Percentiles rank a stretch among this genome's conserved stretches.
Evolutionary conservation across 768 basidiomycete genomes (phyloP).

Genomic region (Leucocoprinus sp.): DNA sequence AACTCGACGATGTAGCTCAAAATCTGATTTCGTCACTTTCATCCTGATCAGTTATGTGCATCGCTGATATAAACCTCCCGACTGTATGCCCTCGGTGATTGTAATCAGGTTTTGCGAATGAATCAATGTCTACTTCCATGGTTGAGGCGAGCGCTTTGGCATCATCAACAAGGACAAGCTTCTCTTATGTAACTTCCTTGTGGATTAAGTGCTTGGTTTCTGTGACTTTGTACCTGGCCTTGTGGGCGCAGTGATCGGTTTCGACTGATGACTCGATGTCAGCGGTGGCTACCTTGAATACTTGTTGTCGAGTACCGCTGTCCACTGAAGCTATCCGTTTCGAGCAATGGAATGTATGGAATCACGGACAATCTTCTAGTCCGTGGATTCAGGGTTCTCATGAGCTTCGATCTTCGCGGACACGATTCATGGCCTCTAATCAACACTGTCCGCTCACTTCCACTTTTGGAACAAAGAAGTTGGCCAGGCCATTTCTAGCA

Average conservation of each 20-base stretch:
- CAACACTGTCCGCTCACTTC: too few relatives aligned
- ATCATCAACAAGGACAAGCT: constrained; percentile 30
- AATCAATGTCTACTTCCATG: constrained; percentile 37
- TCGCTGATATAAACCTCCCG: constrained; percentile 12
- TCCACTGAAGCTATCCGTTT: background rate
- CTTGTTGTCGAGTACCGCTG: too few relatives aligned
- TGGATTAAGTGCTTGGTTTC: constrained; percentile 46
- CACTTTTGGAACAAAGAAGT: too few relatives aligned
- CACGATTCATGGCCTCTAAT: too few relatives aligned
- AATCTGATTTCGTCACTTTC: constrained; percentile 27
- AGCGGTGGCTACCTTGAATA: background rate
- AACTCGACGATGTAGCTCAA: constrained; percentile 32
- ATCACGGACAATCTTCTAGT: too few relatives aligned
- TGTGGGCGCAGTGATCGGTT: constrained; percentile 38
- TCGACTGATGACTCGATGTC: constrained; percentile 4
- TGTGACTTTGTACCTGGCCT: constrained; percentile 38
- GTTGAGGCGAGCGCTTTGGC: constrained; percentile 37
- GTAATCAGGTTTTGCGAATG: constrained; percentile 28
- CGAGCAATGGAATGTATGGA: constrained; percentile 17
- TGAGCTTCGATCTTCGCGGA: too few relatives aligned
- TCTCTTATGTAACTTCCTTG: background rate
- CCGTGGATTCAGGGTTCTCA: too few relatives aligned
- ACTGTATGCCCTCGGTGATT: constrained; percentile 38
- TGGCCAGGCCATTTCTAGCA: too few relatives aligned
- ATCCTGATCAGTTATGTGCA: constrained; percentile 37